Evolutionary conservation across 2,329 filamentous ascomycete genomes (phyloP).

Genomic region (Paradendryphiella salina): DNA sequence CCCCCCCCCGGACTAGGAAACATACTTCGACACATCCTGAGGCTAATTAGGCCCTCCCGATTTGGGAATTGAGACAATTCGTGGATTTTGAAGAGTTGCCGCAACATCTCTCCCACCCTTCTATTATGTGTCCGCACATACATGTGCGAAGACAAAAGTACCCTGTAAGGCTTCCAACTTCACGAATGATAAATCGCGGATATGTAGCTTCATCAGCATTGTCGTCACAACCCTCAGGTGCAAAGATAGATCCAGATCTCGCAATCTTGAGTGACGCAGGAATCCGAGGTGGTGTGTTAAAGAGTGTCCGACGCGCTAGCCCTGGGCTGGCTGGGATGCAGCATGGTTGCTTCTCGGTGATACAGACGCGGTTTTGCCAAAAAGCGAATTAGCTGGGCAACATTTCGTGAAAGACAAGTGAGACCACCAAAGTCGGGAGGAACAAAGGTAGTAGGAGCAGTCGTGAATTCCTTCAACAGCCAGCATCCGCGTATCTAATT

Average conservation of each 20-base stretch:
- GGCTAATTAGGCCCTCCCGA: not conserved
- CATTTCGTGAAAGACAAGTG: not conserved
- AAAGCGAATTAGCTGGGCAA: not conserved
- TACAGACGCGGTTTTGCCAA: not conserved
- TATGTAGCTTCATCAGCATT: not conserved
- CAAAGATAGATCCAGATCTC: not conserved
- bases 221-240: not conserved
- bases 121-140: not conserved
- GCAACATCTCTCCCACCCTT: not conserved
- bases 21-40: not conserved
- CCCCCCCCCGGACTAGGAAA: no score
- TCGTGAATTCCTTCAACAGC: not conserved
- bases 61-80: not conserved
- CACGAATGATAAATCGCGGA: not conserved
- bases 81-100: not conserved
- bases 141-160: not conserved
- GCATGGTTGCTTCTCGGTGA: not conserved
- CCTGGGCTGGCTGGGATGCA: not conserved
- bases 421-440: not conserved
- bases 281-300: not conserved
- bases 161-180: no score
- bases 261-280: not conserved
- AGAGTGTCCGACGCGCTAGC: not conserved
- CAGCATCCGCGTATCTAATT: constrained; percentile 3
- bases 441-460: not conserved